A percentile compares a stretch with the other conserved stretches of the same genome.
Evolutionary conservation across 116 monocot species (phyloP).

Genomic region (Trichopus zeylanicus): DNA sequence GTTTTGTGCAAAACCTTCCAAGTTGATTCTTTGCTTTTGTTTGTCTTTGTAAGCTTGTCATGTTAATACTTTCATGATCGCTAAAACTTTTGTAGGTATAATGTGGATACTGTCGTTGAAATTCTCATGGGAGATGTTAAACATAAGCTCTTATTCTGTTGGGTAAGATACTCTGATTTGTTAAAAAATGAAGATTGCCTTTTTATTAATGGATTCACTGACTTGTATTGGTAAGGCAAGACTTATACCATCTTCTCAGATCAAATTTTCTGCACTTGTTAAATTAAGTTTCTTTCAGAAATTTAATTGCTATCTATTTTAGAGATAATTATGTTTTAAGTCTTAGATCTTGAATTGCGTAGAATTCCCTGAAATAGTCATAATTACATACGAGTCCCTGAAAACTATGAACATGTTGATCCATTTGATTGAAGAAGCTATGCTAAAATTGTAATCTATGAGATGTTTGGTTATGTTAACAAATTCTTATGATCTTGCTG

Average conservation of each 20-base stretch:
- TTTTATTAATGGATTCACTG: background rate
- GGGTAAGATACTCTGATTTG: slow-evolving; percentile 16
- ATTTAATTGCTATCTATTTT: background rate
- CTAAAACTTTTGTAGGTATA: slow-evolving; percentile 20
- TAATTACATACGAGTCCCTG: too few relatives aligned
- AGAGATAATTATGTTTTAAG: too few relatives aligned
- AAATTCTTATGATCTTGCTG: too few relatives aligned
- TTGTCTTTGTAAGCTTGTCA: background rate
- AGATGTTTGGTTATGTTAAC: too few relatives aligned
- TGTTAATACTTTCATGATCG: background rate
- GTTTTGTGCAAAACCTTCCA: background rate
- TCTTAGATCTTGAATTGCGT: too few relatives aligned
- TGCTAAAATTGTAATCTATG: too few relatives aligned
- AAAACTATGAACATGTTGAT: too few relatives aligned
- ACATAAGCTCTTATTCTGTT: slow-evolving; percentile 23
- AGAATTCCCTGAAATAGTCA: too few relatives aligned
- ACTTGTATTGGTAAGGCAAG: background rate
- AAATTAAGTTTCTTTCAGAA: background rate
- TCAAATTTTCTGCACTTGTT: background rate
- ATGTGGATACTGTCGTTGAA: slow-evolving; percentile 20
- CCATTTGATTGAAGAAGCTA: too few relatives aligned
- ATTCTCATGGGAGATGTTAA: slow-evolving; percentile 24
- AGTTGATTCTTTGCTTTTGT: background rate
- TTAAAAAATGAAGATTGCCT: background rate
- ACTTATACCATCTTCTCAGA: background rate